Evolutionary conservation across 768 basidiomycete species (phyloP), one percentile per base, ranked within the genome.

Genomic region (Cyclocybe aegerita): DNA sequence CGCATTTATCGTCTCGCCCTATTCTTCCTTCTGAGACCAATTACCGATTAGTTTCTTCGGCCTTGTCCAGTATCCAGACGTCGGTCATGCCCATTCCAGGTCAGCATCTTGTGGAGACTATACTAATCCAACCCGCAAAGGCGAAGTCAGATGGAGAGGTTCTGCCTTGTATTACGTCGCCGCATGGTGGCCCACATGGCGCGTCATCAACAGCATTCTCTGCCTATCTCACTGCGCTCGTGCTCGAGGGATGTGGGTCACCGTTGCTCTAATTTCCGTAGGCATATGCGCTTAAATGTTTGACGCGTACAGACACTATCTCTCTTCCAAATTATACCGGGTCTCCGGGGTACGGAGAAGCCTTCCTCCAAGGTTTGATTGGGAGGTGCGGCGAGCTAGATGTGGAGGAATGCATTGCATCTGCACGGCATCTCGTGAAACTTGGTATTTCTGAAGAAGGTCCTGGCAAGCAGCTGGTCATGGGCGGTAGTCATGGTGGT

Each of bases 401-500:
- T 53, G 82, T 90, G 10, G 71, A 75, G 36, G 86, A 88, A 44
- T 85, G 83, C 52, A 76, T 85, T 12, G 78, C 74, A 6, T 74
- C 82, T 1, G 73, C 77, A 2, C 62, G 70, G 15, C 71, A 82
- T 52, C 75, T 88, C 38, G 66, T 83, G 31, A 58, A 66, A 10
- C 63, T 76, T 4, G 79, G 79, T 1, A 64, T 87, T 1, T 76
- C 83, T 0, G 66, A 71, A 38, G 61, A 72, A 10, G 79, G 76
- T 1, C 65, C 66, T 11, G 81, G 79, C 6, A 79, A 77, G 53
- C 76, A 81, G 44, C 71, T 86, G 30, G 60, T 87, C 1, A 69
- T 69, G 44, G 87, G 88, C 4, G 88, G 87, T 36, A 85, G 81
- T 40, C 88, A 90, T 52, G 86, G 86, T 0, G 87, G 87, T 1